Conservation (phyloP, 2,329 filamentous ascomycete genomes). For the Colletotrichum cereale region DNA sequence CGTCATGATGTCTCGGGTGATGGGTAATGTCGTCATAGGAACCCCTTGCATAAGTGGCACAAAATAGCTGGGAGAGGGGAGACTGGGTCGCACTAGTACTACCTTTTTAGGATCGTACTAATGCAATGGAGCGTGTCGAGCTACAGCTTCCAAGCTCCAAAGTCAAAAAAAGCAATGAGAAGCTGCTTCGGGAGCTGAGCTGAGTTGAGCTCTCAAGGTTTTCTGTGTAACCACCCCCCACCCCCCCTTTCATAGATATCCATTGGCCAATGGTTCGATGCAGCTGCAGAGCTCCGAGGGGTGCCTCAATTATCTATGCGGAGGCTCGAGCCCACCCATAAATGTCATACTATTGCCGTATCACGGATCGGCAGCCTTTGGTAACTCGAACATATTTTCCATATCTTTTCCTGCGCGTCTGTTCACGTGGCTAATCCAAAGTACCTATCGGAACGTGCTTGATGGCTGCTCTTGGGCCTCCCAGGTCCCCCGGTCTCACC, state of each 20-base stretch:
- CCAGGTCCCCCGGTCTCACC: background rate
- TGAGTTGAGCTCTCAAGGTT: background rate
- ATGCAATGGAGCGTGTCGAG: background rate
- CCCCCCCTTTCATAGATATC: background rate
- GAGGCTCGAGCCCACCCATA: constrained; percentile 4
- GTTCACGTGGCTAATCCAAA: background rate
- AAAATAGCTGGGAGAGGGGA: constrained; percentile 3
- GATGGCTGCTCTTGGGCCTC: constrained; percentile 11
- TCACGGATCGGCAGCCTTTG: background rate
- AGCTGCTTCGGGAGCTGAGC: background rate
- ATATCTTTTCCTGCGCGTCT: background rate
- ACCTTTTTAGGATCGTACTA: constrained; percentile 4
- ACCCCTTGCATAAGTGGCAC: constrained; percentile 42
- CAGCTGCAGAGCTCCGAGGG: background rate
- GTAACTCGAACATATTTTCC: background rate
- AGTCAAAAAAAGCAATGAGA: constrained; percentile 1
- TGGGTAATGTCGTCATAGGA: constrained; percentile 42
- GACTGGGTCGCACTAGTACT: background rate
- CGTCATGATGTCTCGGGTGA: constrained; percentile 40
- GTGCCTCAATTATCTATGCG: background rate
- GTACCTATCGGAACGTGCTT: constrained; percentile 4
- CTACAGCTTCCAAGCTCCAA: constrained; percentile 6
- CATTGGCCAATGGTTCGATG: constrained; percentile 27
- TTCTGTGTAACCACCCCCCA: background rate
- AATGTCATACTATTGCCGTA: background rate